These are phyloP conservation scores for Aspergillus sp. DNA, from an alignment of 2,329 filamentous ascomycete species.

Conservation along the genomic window DNA sequence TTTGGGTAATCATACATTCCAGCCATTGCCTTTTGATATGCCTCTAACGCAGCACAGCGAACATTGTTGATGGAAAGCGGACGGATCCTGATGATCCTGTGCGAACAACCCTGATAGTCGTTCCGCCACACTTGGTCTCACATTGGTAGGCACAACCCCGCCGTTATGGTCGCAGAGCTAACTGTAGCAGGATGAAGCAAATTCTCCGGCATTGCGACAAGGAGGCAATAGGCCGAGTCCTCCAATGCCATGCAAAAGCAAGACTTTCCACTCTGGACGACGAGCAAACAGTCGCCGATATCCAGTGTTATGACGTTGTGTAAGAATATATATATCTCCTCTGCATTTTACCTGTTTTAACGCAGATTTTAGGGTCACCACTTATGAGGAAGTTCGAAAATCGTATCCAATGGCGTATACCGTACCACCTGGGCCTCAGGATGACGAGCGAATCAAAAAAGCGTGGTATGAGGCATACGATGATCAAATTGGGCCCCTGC, in stretches of 20 bases:
- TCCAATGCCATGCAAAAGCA: constrained; percentile 15
- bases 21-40: too few relatives aligned
- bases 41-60: constrained; percentile 16
- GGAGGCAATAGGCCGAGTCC: constrained; percentile 11
- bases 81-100: constrained; percentile 8
- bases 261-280: constrained; percentile 13
- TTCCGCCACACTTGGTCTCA: constrained; percentile 21
- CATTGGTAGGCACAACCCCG: constrained; percentile 22
- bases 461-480: constrained; percentile 18
- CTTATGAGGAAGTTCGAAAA: constrained; percentile 26
- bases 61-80: constrained; percentile 26
- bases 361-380: constrained; percentile 23
- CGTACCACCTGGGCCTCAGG: constrained; percentile 8
- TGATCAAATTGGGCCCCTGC: constrained; percentile 21
- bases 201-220: constrained; percentile 23
- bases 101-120: constrained; percentile 30
- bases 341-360: constrained; percentile 2
- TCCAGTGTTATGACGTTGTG: constrained; percentile 17
- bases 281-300: constrained; percentile 7
- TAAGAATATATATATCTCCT: constrained; percentile 3
- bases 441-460: constrained; percentile 11
- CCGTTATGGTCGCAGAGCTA: neutral
- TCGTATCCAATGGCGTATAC: constrained; percentile 30
- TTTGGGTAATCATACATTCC: constrained; percentile 24
- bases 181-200: constrained; percentile 17